phyloP scores from a whole-genome alignment of 768 basidiomycete species.

The Boletus barrowsii region DNA sequence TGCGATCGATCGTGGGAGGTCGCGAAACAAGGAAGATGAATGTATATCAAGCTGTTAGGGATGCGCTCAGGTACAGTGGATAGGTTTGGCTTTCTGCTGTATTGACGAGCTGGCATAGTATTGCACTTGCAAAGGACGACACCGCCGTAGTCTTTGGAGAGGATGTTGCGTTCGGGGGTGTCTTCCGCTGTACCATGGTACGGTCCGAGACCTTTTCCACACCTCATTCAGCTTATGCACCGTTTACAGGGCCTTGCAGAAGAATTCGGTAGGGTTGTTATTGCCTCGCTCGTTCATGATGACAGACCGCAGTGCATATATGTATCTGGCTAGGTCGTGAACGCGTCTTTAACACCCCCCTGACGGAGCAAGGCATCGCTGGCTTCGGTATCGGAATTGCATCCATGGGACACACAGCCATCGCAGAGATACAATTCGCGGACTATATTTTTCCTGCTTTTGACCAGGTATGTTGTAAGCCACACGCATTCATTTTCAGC shows the following conservation, averaged over 20 bases:
- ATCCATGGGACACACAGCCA: conserved; percentile 90
- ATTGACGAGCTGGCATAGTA: conserved; percentile 42
- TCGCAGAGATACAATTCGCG: conserved; percentile 90
- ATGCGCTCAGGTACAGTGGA: conserved; percentile 70
- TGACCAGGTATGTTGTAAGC: conserved; percentile 63
- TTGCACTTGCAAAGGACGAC: conserved; percentile 81
- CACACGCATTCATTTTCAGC: neutral
- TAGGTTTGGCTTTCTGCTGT: neutral
- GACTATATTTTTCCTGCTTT: conserved; percentile 95
- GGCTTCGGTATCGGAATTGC: conserved; percentile 93
- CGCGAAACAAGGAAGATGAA: conserved; percentile 95
- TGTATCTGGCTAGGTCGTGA: conserved; percentile 59
- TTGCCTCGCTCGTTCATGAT: neutral
- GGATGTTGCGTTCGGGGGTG: conserved; percentile 91
- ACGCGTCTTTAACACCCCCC: conserved; percentile 92
- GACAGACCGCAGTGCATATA: neutral
- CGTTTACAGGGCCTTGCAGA: conserved; percentile 74
- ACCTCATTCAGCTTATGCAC: neutral
- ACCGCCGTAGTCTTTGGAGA: conserved; percentile 88
- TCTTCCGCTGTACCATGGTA: conserved; percentile 92
- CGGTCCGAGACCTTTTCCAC: conserved; percentile 21
- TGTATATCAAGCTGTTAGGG: conserved; percentile 86
- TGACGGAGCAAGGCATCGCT: conserved; percentile 91
- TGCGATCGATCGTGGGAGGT: conserved; percentile 56
- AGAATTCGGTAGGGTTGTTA: conserved; percentile 68